phyloP scores from a whole-genome alignment of 2,329 filamentous ascomycete species.

The Teratosphaeria viscida region DNA sequence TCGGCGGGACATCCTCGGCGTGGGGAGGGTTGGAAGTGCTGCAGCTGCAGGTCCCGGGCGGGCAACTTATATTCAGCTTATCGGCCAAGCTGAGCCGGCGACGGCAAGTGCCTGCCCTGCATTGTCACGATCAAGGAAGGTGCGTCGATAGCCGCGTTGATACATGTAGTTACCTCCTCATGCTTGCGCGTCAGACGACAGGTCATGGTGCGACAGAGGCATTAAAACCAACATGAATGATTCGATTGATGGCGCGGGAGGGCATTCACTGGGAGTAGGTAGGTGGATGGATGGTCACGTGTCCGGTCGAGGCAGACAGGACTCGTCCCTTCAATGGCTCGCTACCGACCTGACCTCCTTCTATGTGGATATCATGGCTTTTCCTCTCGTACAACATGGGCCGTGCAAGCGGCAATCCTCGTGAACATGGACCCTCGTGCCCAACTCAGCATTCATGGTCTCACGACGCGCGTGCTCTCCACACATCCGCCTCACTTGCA shows the following conservation, averaged over 20 bases:
- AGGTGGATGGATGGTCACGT: too few relatives aligned
- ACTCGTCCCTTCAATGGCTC: not conserved
- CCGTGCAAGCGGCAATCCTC: not conserved
- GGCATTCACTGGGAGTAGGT: too few relatives aligned
- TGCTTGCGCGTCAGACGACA: not conserved
- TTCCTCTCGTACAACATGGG: not conserved
- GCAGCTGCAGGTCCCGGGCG: too few relatives aligned
- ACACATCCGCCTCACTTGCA: constrained; percentile 55
- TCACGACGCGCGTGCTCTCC: too few relatives aligned
- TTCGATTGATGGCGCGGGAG: too few relatives aligned
- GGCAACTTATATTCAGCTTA: too few relatives aligned
- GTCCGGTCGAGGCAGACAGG: not conserved
- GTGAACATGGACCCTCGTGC: not conserved
- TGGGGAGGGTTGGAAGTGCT: not conserved
- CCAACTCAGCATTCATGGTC: not conserved
- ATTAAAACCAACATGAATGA: too few relatives aligned
- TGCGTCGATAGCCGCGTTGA: not conserved
- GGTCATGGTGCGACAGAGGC: too few relatives aligned
- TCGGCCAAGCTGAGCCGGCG: not conserved
- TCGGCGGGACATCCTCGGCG: not conserved
- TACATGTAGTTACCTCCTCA: too few relatives aligned
- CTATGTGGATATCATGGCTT: not conserved
- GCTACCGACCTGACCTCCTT: not conserved
- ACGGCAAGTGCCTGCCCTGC: not conserved
- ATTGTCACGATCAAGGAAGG: not conserved